Base-by-base conservation (phyloP, 2,329 filamentous ascomycete species). In the Ophiostoma tasmaniense region DNA sequence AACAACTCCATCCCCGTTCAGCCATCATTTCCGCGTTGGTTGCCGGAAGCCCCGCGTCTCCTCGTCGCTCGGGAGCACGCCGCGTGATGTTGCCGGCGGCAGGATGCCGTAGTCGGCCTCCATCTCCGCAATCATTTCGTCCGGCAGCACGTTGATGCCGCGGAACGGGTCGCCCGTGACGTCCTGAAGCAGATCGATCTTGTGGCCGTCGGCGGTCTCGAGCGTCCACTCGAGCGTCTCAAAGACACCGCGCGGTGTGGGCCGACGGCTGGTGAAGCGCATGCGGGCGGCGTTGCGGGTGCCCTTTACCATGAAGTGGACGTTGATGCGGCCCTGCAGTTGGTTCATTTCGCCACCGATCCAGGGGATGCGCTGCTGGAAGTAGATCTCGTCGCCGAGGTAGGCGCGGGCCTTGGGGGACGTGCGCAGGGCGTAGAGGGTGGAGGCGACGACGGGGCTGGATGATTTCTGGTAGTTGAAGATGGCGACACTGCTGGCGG, bases 391-490 rank as follows among this genome's bases (percentile, higher is more conserved):
- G 78, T 97, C 91, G 72, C 95, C 95, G 35, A 99, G 85, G 64
- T 89, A 81, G 69, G 88, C 88, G 75, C 93, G 88, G 64, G 93
- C 95, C 70, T 83, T 80, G 2, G 86, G 81, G 69, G 90, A 92
- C 2, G 91, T 96, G 72, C 95, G 91, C 72, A 99, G 85, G 0
- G 94, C 91, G 83, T 98, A 99, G 35, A 99, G 86, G 4, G 93
- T 95, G 68, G 90, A 92, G 68, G 88, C 88, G n/a, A 97, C 91
- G 37, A 94, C 86, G 68, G 90, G 91, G 33, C 89, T 92, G n/a
- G 91, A 92, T 69, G 89, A 87, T 79, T 97, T 97, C 79, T 99
- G 94, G 86, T 99, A 98, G 85, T 99, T 99, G 90, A 99, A 98
- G 79, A 99, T 97, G 74, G 90, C 92, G 71, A 96, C 81, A 73